A percentile compares a stretch with the other conserved stretches of the same genome.
These are phyloP conservation scores for Boletus rubescentipes DNA, from an alignment of 768 basidiomycete genomes.

Conservation along the genomic window DNA sequence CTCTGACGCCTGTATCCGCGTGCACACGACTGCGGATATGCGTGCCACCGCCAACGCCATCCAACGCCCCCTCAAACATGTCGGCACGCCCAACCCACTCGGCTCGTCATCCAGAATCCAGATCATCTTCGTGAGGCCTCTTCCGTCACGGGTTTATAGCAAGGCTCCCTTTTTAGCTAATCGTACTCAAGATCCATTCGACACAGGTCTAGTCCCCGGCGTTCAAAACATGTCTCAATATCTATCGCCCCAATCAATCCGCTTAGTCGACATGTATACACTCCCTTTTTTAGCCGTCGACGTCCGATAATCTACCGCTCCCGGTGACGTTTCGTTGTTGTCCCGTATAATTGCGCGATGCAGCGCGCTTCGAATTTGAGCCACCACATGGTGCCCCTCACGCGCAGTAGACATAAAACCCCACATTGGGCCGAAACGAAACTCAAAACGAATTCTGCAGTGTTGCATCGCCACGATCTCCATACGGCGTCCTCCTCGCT, in stretches of 20 bases:
- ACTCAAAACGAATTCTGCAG: not conserved
- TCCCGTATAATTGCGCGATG: not conserved
- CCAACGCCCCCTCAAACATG: slow-evolving; percentile 5
- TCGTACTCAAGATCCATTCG: not conserved
- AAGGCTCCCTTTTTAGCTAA: not conserved
- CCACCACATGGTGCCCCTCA: not conserved
- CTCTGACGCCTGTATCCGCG: not conserved
- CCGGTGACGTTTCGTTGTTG: slow-evolving; percentile 7
- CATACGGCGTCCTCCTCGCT: not conserved
- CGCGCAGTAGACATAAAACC: not conserved
- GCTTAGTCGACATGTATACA: not conserved
- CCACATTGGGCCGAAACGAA: slow-evolving; percentile 1
- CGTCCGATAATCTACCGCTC: not conserved
- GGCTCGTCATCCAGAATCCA: not conserved
- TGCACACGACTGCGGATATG: not conserved
- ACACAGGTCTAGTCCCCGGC: not conserved
- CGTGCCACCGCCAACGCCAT: slow-evolving; percentile 4
- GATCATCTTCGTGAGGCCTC: not conserved
- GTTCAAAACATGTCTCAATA: not conserved
- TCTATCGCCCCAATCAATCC: not conserved
- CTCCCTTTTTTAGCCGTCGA: not conserved
- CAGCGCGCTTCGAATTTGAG: not conserved
- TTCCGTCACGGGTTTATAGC: not conserved
- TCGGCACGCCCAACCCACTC: not conserved
- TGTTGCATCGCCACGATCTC: slow-evolving; percentile 4